Evolutionary conservation across 2,329 filamentous ascomycete genomes (phyloP), one percentile per base, ranked within the genome.

Genomic region (Exophiala spinifera): DNA sequence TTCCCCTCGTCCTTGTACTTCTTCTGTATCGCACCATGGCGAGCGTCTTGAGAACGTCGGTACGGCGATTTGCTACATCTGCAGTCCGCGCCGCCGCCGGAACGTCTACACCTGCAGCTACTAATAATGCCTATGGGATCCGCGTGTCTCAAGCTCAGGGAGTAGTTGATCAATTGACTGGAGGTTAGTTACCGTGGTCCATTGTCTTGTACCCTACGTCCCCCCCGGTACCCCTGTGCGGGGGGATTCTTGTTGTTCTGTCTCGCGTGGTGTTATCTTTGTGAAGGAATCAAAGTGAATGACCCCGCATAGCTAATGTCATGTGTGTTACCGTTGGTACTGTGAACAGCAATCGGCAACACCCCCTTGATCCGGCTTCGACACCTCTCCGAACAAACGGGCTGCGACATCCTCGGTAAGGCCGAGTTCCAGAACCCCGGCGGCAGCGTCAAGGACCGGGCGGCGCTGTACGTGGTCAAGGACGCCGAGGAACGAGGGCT

Each of bases 371-470:
- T 99, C 71, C 86, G 88, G 46, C 79, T 99, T 47, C 92, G 95
- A 73, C 83, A 79, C 58, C 85, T 97, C 63, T 97, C 92, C 37
- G 84, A 89, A 56, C 82, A 95, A 68, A 97, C 94, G 0, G 91
- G 91, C 62, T 97, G 94, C 80, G 88, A 95, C 65, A 79, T 99
- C 55, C 85, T 97, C 37, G 94, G 92, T 67, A 99, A 99, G 74
- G 91, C 94, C 65, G 94, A 99, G 72, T 99, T 99, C 76, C 94
- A 95, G 79, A 99, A 99, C 78, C 94, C 94, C 1, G 94, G 94
- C 63, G 94, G 94, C 56, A 91, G 87, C 51, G 87, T 99, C 70
- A 99, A 99, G 76, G 94, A 99, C 75, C 88, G 94, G 60, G 94
- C 94, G 2, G 94, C 94, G 3, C 83, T 96, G 46, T 99, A 89